Conservation (phyloP, 2,329 filamentous ascomycete species). For the Arthrobotrys sinensis region DNA sequence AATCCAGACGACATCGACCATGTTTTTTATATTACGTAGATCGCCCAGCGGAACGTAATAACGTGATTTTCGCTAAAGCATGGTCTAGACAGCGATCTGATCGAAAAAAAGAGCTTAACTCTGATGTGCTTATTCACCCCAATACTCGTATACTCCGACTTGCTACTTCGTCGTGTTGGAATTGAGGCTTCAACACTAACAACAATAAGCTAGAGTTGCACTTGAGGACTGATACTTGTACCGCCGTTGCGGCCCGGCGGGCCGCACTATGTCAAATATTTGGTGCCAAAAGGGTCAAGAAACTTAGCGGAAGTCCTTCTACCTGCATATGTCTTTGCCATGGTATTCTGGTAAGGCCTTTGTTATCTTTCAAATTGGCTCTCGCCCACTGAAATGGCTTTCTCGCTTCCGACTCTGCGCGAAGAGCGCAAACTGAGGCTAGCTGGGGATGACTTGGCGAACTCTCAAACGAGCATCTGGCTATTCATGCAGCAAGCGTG, state of each 20-base stretch:
- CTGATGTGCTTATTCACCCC: neutral
- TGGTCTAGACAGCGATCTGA: slow-evolving; percentile 23
- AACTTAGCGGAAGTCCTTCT: slow-evolving; percentile 15
- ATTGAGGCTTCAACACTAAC: slow-evolving; percentile 17
- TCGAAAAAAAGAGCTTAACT: slow-evolving; percentile 22
- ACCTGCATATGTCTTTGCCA: slow-evolving; percentile 34
- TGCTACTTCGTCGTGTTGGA: slow-evolving; percentile 1
- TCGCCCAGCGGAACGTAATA: slow-evolving; percentile 42
- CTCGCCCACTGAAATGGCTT: slow-evolving; percentile 3
- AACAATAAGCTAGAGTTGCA: neutral
- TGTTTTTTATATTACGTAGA: slow-evolving; percentile 54
- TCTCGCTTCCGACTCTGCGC: slow-evolving; percentile 36
- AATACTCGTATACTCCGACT: neutral
- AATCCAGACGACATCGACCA: slow-evolving; percentile 44
- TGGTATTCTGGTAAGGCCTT: slow-evolving; percentile 1
- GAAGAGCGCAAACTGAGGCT: slow-evolving; percentile 17
- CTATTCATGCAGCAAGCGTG: slow-evolving; percentile 34
- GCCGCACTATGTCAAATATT: slow-evolving; percentile 1
- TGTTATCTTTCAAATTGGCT: slow-evolving; percentile 37
- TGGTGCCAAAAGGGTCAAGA: slow-evolving; percentile 12
- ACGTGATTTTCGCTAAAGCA: slow-evolving; percentile 56
- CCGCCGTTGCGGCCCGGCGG: slow-evolving; percentile 38
- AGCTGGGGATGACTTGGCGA: slow-evolving; percentile 9
- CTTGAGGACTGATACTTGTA: neutral
- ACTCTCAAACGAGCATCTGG: slow-evolving; percentile 18